These are phyloP conservation scores for Xylaria multiplex DNA, from an alignment of 2,329 filamentous ascomycete genomes.

Conservation along the genomic window DNA sequence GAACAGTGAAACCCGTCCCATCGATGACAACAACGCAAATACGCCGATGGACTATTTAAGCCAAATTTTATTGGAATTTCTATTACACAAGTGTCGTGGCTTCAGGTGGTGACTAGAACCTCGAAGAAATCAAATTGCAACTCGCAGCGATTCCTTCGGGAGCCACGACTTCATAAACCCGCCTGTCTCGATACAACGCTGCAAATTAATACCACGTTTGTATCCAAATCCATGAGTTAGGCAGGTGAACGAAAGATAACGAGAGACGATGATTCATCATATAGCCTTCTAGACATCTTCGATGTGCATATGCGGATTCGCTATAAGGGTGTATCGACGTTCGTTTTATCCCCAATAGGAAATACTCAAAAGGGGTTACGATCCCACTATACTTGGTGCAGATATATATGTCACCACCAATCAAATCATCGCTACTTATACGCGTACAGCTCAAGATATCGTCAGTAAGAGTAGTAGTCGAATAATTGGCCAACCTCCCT, in stretches of 20 bases:
- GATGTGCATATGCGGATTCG: slow-evolving; percentile 13
- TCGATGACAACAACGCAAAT: too few relatives aligned
- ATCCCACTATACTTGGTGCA: background rate
- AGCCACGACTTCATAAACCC: too few relatives aligned
- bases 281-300: slow-evolving; percentile 6
- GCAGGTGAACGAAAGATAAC: background rate
- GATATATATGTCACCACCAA: background rate
- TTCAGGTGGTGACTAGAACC: too few relatives aligned
- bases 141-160: too few relatives aligned
- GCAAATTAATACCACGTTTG: background rate
- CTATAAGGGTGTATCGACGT: background rate
- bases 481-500: too few relatives aligned
- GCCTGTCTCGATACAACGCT: background rate
- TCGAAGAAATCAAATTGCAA: too few relatives aligned
- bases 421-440: background rate
- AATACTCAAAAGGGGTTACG: slow-evolving; percentile 1
- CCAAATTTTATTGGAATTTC: too few relatives aligned
- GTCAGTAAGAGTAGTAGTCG: too few relatives aligned
- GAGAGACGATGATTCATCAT: slow-evolving; percentile 5
- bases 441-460: background rate
- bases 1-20: too few relatives aligned
- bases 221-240: slow-evolving; percentile 3
- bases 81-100: too few relatives aligned
- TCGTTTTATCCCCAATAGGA: background rate
- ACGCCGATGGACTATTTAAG: too few relatives aligned